Evolutionary conservation across 2,329 filamentous ascomycete species (phyloP).

Genomic region (Pseudocercospora macadamiae): DNA sequence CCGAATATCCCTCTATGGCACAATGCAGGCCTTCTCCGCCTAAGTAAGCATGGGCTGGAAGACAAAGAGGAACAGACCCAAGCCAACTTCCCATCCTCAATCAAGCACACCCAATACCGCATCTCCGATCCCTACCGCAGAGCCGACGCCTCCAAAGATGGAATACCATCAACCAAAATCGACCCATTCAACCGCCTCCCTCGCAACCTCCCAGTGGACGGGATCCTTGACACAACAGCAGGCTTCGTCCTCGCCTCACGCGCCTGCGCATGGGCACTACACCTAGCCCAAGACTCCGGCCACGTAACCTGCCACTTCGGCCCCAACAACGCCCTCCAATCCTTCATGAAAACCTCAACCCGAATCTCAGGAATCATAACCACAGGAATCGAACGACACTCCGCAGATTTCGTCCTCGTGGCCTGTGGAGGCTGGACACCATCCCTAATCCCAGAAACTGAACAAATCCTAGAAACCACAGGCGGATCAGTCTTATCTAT

Average conservation of each 20-base stretch:
- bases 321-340: constrained; percentile 13
- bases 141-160: constrained; percentile 13
- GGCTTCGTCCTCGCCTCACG: constrained; percentile 26
- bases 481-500: constrained; percentile 51
- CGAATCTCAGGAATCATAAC: constrained; percentile 26
- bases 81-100: constrained; percentile 27
- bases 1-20: constrained; percentile 29
- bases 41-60: constrained; percentile 25
- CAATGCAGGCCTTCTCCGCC: constrained; percentile 31
- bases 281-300: constrained; percentile 14
- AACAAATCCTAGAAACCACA: constrained; percentile 51
- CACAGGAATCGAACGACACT: constrained; percentile 49
- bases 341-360: constrained; percentile 17
- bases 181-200: constrained; percentile 23
- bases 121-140: constrained; percentile 24
- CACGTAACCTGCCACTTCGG: constrained; percentile 24
- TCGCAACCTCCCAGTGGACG: constrained; percentile 17
- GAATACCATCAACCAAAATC: constrained; percentile 22
- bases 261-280: constrained; percentile 25
- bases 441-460: constrained; percentile 46
- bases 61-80: constrained; percentile 30
- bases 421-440: constrained; percentile 37
- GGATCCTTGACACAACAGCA: constrained; percentile 26
- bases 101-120: constrained; percentile 35
- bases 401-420: constrained; percentile 32